Evolutionary conservation across 805 yeast species (phyloP).

Genomic region (Naumovozyma castellii): DNA sequence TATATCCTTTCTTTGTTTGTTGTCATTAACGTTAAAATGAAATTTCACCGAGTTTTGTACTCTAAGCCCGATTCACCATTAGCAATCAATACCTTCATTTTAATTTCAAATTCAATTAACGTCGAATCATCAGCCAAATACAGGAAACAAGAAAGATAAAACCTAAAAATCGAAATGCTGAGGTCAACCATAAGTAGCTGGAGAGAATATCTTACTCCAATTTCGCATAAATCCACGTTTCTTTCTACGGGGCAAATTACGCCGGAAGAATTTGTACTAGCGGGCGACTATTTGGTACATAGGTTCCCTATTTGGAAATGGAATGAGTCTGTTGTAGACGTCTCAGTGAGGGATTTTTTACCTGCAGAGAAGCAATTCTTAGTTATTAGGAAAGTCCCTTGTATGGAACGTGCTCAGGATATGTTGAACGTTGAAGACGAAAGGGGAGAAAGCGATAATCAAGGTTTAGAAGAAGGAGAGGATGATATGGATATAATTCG

Average conservation of each 20-base stretch:
- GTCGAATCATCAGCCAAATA: neutral
- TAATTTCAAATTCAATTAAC: too few relatives aligned
- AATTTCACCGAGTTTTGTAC: too few relatives aligned
- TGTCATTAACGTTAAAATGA: too few relatives aligned
- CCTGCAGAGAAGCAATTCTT: slow-evolving; percentile 83
- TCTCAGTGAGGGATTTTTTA: slow-evolving; percentile 45
- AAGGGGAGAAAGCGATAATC: slow-evolving; percentile 30
- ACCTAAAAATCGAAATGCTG: slow-evolving; percentile 30
- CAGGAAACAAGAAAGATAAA: neutral
- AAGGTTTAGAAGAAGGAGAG: slow-evolving; percentile 31
- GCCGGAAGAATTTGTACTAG: slow-evolving; percentile 88
- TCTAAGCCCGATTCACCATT: neutral
- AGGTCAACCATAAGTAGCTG: slow-evolving; percentile 74
- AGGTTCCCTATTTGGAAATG: slow-evolving; percentile 97
- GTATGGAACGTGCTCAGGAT: slow-evolving; percentile 57
- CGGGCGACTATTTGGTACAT: slow-evolving; percentile 86
- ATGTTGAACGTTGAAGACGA: slow-evolving; percentile 37
- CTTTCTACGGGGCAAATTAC: slow-evolving; percentile 82
- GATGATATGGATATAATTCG: slow-evolving; percentile 30
- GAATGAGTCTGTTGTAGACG: slow-evolving; percentile 43
- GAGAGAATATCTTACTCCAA: slow-evolving; percentile 90
- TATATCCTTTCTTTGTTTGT: too few relatives aligned
- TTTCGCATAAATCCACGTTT: slow-evolving; percentile 78
- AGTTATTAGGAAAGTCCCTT: slow-evolving; percentile 84
- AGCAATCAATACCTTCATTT: too few relatives aligned